These are phyloP conservation scores for Trametes sanguinea DNA, from an alignment of 768 basidiomycete species.

Conservation along the genomic window DNA sequence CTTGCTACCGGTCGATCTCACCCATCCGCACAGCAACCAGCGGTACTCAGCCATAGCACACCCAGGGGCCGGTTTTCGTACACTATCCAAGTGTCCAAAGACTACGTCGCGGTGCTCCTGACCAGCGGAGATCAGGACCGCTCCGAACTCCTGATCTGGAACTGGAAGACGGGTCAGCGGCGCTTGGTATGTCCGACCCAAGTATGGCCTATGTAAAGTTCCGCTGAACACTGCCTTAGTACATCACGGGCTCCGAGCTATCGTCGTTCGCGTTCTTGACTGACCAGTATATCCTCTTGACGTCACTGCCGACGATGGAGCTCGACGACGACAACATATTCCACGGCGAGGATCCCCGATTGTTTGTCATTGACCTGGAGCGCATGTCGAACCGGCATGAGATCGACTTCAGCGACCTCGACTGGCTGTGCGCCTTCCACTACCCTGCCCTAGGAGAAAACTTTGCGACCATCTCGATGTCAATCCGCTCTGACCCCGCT, in stretches of 20 bases:
- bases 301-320: conserved; percentile 23
- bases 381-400: conserved; percentile 32
- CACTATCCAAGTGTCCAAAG: conserved; percentile 56
- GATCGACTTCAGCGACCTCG: conserved; percentile 32
- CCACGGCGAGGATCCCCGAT: conserved; percentile 27
- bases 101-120: conserved; percentile 54
- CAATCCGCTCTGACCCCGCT: conserved; percentile 57
- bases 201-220: neutral
- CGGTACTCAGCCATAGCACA: conserved; percentile 30
- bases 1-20: conserved; percentile 49
- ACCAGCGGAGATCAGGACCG: conserved; percentile 33
- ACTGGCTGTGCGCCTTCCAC: conserved; percentile 41
- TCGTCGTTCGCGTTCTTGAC: conserved; percentile 32
- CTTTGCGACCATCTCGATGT: conserved; percentile 36
- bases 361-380: conserved; percentile 46
- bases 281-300: conserved; percentile 29
- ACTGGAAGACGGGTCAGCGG: conserved; percentile 60
- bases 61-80: conserved; percentile 33
- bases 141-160: conserved; percentile 59
- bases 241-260: conserved; percentile 16
- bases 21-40: conserved; percentile 41
- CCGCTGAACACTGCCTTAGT: conserved; percentile 7
- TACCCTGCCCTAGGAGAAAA: conserved; percentile 41
- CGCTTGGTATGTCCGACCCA: conserved; percentile 46
- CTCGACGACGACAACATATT: conserved; percentile 24